phyloP scores from a whole-genome alignment of 352 stramenopile genomes.

The Pythium dissimile region DNA sequence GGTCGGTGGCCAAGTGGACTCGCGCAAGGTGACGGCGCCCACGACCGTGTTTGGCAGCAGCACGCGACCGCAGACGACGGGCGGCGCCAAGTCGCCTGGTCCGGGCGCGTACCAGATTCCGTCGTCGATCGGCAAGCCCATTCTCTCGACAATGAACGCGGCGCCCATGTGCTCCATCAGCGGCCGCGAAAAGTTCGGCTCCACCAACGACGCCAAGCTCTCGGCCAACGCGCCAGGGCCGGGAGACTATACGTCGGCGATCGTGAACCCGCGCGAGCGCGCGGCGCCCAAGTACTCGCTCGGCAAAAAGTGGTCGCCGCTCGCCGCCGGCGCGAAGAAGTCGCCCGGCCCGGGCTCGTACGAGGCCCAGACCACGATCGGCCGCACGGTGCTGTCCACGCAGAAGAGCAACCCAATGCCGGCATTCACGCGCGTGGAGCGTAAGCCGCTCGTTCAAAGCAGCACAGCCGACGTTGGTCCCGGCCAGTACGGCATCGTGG shows the following conservation, averaged over 20 bases:
- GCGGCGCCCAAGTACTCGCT: constrained; percentile 66
- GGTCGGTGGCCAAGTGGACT: constrained; percentile 69
- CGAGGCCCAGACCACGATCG: constrained; percentile 53
- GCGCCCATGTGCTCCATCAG: constrained; percentile 65
- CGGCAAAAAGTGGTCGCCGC: constrained; percentile 63
- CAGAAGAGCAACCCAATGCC: constrained; percentile 57
- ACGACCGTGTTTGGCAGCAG: constrained; percentile 63
- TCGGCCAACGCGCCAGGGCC: constrained; percentile 49
- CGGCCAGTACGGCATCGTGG: constrained; percentile 68
- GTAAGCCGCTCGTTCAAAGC: constrained; percentile 48
- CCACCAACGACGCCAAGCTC: constrained; percentile 45
- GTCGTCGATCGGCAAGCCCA: constrained; percentile 65
- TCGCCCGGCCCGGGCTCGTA: constrained; percentile 59
- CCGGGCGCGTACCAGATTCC: constrained; percentile 66
- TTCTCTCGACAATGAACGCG: constrained; percentile 57
- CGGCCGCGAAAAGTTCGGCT: constrained; percentile 77
- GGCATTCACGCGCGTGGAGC: constrained; percentile 66
- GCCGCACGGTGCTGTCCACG: constrained; percentile 65
- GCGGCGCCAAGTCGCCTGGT: constrained; percentile 53
- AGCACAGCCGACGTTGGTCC: constrained; percentile 57
- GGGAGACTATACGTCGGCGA: constrained; percentile 56
- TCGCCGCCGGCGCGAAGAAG: constrained; percentile 39
- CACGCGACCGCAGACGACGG: constrained; percentile 45
- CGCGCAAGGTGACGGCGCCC: constrained; percentile 63
- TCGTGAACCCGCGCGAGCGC: constrained; percentile 68